Evolutionary conservation across 1,284 basidiomycete genomes (phyloP), one percentile per base, ranked within the genome.

Genomic region (Meira miltonrushii): DNA sequence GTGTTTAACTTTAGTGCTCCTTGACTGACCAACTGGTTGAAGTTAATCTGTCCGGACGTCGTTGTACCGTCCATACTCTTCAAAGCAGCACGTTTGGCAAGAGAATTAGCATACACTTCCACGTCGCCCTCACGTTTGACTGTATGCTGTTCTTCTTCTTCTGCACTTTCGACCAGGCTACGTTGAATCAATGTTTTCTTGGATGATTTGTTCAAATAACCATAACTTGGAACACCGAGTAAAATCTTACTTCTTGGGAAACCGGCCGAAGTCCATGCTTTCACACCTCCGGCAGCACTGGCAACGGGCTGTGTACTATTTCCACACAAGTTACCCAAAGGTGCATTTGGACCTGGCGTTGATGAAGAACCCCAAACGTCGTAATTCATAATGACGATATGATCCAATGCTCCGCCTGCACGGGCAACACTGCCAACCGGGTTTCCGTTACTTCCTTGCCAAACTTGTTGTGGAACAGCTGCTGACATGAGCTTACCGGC

Each of bases 401-500:
- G 71, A 39, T 71, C 65, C 37, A 74, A 47, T 15, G 59, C 68
- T 10, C 21, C 43, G 0, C 68, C 72, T 0, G 68, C 64, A 2
- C 64, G 13, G 2, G 62, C 58, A 10, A 74, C 72, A 54, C 58
- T 67, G 1, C 13, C 5, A 4, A 74, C 67, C 10, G 71, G 65
- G 2, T 53, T 40, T 8, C 69, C 71, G n/a, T 61, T 64, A 12
- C 57, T 46, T 1, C 55, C 67, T 4, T 54, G 52, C 66, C 67
- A 74, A 5, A 67, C 65, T 1, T 40, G 39, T 38, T 63, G 58
- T 10, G 67, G 39, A 0, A 73, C 71, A 12, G 72, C 67, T 0
- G 59, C 71, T 19, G 74, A 72, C 56, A 77, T 65, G 54, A 71
- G 64, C 58, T 67, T 65, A 39, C 61, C 84, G 61, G 82, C 81